Evolutionary conservation across 1,284 basidiomycete species (phyloP), one percentile per base, ranked within the genome.

Genomic region (Trichosporon sp.): DNA sequence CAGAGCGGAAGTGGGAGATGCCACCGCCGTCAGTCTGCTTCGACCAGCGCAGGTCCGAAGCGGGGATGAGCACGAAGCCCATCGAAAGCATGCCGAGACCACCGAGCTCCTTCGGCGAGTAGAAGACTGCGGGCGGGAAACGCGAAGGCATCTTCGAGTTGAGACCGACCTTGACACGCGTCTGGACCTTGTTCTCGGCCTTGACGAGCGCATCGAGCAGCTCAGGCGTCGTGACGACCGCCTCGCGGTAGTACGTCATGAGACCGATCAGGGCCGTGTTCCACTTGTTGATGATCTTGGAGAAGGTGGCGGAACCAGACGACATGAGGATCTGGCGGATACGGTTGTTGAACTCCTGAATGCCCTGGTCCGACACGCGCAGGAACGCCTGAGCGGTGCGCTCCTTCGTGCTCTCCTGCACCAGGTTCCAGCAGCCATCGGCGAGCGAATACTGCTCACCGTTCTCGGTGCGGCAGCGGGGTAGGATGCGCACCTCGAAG

Each of bases 241-340:
- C 95, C 78, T 99, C 95, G 67, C 95, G 91, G 81, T 98, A 99
- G 82, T 98, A 99, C 0, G 95, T 97, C 92, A 96, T 93, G 33
- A 95, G 82, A 66, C 92, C 92, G 70, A 95, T 95, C 61, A 95
- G 86, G 10, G 92, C 91, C 2, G 94, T 95, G 80, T 97, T 98
- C 94, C 94, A 97, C 72, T 98, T 98, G 84, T 99, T 99, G 76
- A 98, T 91, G 73, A 99, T 97, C 85, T 99, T 99, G 67, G 92
- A 93, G 86, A 99, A 99, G 0, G 96, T 98, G 0, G 95, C 95
- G 0, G 94, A 95, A 65, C 96, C 96, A 1, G 96, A 98, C 72
- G 93, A 94, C 96, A 99, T 99, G 68, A 99, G 82, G 19, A 99
- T 91, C 80, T 98, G 95, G 62, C 95, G 86, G 70, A 98, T 95